Base-by-base conservation (phyloP, 768 basidiomycete genomes). In the Rossbeevera mucosa region DNA sequence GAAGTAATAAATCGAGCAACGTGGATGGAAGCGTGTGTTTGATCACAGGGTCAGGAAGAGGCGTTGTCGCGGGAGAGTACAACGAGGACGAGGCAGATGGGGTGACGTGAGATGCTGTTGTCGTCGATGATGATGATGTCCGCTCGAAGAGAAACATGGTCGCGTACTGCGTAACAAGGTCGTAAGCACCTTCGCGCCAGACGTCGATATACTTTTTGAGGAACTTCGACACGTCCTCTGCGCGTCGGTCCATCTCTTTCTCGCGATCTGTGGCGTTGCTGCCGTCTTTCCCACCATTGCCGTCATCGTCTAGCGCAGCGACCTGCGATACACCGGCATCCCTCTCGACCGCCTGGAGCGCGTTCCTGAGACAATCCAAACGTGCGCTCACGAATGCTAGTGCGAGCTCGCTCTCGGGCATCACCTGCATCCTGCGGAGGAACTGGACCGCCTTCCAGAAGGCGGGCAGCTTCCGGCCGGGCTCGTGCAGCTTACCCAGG, bases 131-230 rank as follows among this genome's bases (percentile, higher is more conserved):
- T 42, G 76, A 61, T 8, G 74, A 71, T 21, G 76, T 71, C 48
- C 80, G 81, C 55, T 91, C 88, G 30, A 38, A 38, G 9, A 94
- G 80, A 69, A 97, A 95, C 56, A 96, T 93, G 33, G 91, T 84
- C 3, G 86, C 79, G 61, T 84, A 96, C 64, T 95, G 93, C 14
- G 88, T 88, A 59, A 95, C 79, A 67, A 94, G 82, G 68, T 97
- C 93, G 71, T 94, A 89, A 20, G 92, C 88, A 43, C 89, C 86
- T 71, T 97, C 94, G 48, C 94, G 76, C 86, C 94, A 96, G 11
- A 84, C 70, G 63, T 95, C 94, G 57, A 95, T 82, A 68, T 92
- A 94, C 64, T 82, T 86, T 62, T 91, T 86, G 56, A 95, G 74
- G 70, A 85, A 93, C 30, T 85, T 74, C 30, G 86, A 81, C 41